Evolutionary conservation across 352 stramenopile species (phyloP), one percentile per base, ranked within the genome.

Genomic region (Pythium insidiosum): DNA sequence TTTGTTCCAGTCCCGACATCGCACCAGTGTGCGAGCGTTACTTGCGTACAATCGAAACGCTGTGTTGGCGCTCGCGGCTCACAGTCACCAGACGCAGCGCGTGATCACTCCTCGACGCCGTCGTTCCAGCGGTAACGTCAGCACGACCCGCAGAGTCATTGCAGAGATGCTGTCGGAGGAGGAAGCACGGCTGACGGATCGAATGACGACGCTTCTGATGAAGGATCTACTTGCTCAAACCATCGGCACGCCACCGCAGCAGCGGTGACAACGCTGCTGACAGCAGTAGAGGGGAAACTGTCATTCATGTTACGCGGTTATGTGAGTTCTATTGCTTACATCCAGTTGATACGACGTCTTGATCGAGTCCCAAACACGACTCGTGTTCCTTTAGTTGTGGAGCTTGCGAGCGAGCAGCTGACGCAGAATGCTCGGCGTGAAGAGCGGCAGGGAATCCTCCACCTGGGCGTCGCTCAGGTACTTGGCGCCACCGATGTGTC

Each of bases 401-500:
- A 88, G 49, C 49, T 84, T 82, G 43, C 64, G 58, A 29, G 61
- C 47, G 9, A 91, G 64, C 44, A 86, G 64, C 38, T 78, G 58
- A 10, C 78, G 78, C 56, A 88, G 53, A 22, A 88, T 68, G 40
- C 71, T 84, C 6, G 75, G 58, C 16, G 78, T 91, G 58, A 91
- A 88, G 28, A 85, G 71, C 20, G 71, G 62, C 50, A 88, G 53
- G 5, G 70, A 55, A 11, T 47, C 40, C n/a, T 48, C 52, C 15
- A 92, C 53, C 38, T 89, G 53, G 6, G 50, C 35, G 38, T 88
- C 61, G n/a, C 31, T 58, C 10, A 95, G 61, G 58, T 90, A 79
- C 62, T 92, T 93, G 46, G 84, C 84, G 4, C 84, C 84, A 12
- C 69, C 63, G 26, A 94, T 80, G 59, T 89, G 63, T 18, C 74